Base-by-base conservation (phyloP, 2,329 filamentous ascomycete genomes). In the Xylaria sp. region DNA sequence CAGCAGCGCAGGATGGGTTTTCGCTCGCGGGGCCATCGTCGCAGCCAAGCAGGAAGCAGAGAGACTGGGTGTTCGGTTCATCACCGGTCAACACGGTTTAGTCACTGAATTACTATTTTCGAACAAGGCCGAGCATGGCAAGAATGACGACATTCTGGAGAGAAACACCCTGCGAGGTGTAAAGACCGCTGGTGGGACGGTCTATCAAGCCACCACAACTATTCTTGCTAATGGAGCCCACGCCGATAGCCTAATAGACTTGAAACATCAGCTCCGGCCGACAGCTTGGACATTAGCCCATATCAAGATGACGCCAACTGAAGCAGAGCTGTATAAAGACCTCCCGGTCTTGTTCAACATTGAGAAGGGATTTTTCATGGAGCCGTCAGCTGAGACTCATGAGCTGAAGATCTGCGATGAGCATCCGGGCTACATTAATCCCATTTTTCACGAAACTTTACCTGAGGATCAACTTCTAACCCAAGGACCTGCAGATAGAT, bases 361-460 rank as follows among this genome's bases (percentile, higher is more conserved):
- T n/a, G 83, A 85, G 68, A 78, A 80, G 21, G 83, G 83, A 2
- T 85, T 85, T 74, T 85, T 85, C 75, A 82, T 85, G 74, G 83
- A 85, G 62, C 83, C 83, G 0, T 82, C 84, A 53, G 82, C 80
- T 42, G 82, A 83, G 47, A 80, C 78, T 1, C 78, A 80, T 51
- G 80, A 85, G 66, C 76, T 85, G 18, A 85, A 85, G 71, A 79
- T 86, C 57, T 84, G 87, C 73, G 86, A 88, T 69, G 85, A 88
- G 71, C 86, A 88, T 66, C 86, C 86, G 0, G 86, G 86, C 3
- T 88, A 88, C 69, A 84, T 82, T 64, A 87, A 87, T 66, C 84
- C 81, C 51, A 70, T 82, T 10, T 72, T 70, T 60, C 47, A 12
- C 2, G 35, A 35, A 54, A 1, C 58, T 16, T 4, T 62, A 8